Percentiles rank a stretch among this genome's conserved stretches.
Evolutionary conservation across 805 yeast genomes (phyloP).

Genomic region (Ogataea pignaliae): DNA sequence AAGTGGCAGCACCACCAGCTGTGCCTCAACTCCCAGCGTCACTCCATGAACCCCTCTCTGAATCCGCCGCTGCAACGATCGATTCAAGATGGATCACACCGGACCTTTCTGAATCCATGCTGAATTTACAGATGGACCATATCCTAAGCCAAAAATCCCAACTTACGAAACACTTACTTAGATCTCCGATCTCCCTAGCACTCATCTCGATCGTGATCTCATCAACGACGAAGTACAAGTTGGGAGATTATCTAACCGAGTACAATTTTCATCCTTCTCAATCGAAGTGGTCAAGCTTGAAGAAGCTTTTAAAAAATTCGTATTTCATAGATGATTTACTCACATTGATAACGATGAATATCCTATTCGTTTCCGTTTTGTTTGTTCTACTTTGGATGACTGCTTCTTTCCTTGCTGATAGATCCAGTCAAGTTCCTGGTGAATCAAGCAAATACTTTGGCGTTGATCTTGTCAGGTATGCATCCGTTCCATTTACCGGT

Average conservation of each 20-base stretch:
- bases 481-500: slow-evolving; percentile 15
- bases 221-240: slow-evolving; percentile 10
- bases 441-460: slow-evolving; percentile 43
- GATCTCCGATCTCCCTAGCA: slow-evolving; percentile 39
- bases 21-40: slow-evolving; percentile 45
- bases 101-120: slow-evolving; percentile 52
- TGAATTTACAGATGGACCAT: slow-evolving; percentile 62
- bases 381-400: slow-evolving; percentile 37
- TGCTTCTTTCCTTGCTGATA: slow-evolving; percentile 44
- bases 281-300: slow-evolving; percentile 7
- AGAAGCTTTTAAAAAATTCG: slow-evolving; percentile 12
- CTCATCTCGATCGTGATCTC: slow-evolving; percentile 22
- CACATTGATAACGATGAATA: slow-evolving; percentile 35
- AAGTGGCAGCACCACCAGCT: no score
- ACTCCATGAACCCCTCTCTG: slow-evolving; percentile 51
- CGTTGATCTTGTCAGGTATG: slow-evolving; percentile 44
- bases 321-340: slow-evolving; percentile 26
- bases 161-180: slow-evolving; percentile 41
- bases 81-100: slow-evolving; percentile 48
- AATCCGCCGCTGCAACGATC: slow-evolving; percentile 48
- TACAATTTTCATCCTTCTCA: slow-evolving; percentile 19
- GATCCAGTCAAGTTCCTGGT: slow-evolving; percentile 33
- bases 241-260: slow-evolving; percentile 19
- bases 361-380: slow-evolving; percentile 34
- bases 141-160: slow-evolving; percentile 42